Evolutionary conservation across 352 stramenopile species (phyloP).

Genomic region (Lagenidium giganteum): DNA sequence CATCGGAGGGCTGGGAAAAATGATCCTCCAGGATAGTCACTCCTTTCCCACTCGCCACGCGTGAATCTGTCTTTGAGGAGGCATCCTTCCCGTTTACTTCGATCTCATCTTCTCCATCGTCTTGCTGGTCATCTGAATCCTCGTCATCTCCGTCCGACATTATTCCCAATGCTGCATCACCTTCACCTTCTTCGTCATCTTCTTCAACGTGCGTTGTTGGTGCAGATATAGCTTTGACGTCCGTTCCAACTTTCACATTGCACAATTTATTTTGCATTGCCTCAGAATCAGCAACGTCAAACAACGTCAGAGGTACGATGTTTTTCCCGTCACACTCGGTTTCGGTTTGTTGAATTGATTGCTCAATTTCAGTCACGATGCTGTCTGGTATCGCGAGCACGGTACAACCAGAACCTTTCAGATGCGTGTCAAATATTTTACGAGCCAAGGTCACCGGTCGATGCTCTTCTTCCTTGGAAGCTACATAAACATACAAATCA

Average conservation of each 20-base stretch:
- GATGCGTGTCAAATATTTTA: slow-evolving; percentile 14
- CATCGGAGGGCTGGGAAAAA: neutral
- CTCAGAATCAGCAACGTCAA: slow-evolving; percentile 52
- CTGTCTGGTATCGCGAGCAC: neutral
- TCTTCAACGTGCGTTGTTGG: slow-evolving; percentile 5
- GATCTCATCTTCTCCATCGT: too few species aligned
- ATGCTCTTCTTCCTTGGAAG: neutral
- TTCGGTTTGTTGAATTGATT: slow-evolving; percentile 6
- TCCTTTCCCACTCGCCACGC: slow-evolving; percentile 10
- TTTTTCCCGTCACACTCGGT: neutral
- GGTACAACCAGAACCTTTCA: neutral
- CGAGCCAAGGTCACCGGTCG: slow-evolving; percentile 11
- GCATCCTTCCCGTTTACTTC: neutral
- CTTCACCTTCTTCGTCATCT: slow-evolving; percentile 23
- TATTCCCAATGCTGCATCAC: slow-evolving; percentile 5
- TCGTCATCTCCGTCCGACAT: too few species aligned
- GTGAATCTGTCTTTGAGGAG: neutral
- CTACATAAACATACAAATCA: too few species aligned
- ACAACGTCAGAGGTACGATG: slow-evolving; percentile 25
- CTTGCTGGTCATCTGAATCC: neutral
- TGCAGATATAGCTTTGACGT: neutral
- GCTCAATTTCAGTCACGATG: slow-evolving; percentile 28
- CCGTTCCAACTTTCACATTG: neutral
- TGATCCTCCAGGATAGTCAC: slow-evolving; percentile 11
- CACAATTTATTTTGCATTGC: slow-evolving; percentile 27